Evolutionary conservation across 345 rosid genomes (phyloP).

Genomic region (Eucalyptus camaldulensis): DNA sequence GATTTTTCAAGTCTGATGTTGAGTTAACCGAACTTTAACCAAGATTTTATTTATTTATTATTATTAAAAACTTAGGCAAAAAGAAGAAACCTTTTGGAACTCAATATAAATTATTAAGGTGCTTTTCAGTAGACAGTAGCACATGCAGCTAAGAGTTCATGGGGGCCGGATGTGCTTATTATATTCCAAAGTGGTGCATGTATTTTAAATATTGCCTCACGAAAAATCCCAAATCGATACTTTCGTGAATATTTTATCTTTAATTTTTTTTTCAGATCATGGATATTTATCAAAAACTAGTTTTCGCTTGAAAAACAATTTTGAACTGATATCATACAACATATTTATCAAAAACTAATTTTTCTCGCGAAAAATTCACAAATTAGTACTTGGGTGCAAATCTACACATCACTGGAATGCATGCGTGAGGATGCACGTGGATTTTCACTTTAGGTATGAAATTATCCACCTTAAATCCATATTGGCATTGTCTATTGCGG

Average conservation of each 20-base stretch:
- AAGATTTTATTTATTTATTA: background rate
- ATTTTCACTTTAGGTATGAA: background rate
- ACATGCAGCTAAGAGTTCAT: background rate
- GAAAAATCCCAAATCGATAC: background rate
- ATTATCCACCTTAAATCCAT: too few species aligned
- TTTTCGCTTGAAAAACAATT: background rate
- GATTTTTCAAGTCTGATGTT: background rate
- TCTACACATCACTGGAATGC: background rate
- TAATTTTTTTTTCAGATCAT: background rate
- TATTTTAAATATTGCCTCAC: background rate
- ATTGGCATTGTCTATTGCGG: rapidly evolving
- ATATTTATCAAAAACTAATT: too few species aligned
- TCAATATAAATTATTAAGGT: background rate
- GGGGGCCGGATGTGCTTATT: background rate
- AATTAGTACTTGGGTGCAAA: rapidly evolving
- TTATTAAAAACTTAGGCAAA: background rate
- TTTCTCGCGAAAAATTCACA: too few species aligned
- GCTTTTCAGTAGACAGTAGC: background rate
- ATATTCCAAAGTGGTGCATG: background rate
- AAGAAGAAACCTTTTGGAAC: background rate
- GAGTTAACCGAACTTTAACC: background rate
- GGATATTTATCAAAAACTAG: background rate
- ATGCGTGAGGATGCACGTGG: background rate
- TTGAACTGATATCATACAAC: rapidly evolving
- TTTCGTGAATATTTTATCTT: too few species aligned